A percentile compares a stretch with the other conserved stretches of the same genome.
These are phyloP conservation scores for Yamadazyma takamatsuzukensis DNA, from an alignment of 805 yeast genomes.

Conservation along the genomic window DNA sequence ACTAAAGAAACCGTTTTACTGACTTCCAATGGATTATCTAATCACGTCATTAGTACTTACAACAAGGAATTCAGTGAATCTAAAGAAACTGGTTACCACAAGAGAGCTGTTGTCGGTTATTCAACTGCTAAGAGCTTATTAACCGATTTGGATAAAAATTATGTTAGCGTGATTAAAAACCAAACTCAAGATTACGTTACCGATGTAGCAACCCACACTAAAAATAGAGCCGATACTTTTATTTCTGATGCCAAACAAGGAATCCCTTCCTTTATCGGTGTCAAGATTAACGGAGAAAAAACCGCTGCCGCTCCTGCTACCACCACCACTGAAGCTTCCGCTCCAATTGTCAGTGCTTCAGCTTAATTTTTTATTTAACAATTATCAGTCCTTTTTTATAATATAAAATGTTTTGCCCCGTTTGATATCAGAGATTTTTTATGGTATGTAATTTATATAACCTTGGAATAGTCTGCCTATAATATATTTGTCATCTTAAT, in stretches of 20 bases:
- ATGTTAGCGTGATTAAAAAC: constrained; percentile 35
- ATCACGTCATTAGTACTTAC: constrained; percentile 29
- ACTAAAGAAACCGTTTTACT: constrained; percentile 21
- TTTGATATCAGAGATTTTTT: too few species aligned
- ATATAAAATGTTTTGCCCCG: neutral
- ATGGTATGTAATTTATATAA: too few species aligned
- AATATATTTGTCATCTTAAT: neutral
- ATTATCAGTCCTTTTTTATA: neutral
- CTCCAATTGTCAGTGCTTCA: constrained; percentile 19
- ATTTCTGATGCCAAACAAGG: constrained; percentile 12
- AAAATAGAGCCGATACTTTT: constrained; percentile 27
- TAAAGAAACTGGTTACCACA: constrained; percentile 11
- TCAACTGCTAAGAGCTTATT: constrained; percentile 6
- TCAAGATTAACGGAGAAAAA: constrained; percentile 6
- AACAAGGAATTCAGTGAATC: constrained; percentile 25
- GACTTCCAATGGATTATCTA: constrained; percentile 14
- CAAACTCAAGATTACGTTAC: constrained; percentile 37
- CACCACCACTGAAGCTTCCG: constrained; percentile 9
- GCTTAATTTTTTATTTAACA: constrained; percentile 13
- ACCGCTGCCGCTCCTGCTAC: constrained; percentile 8
- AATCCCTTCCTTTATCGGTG: constrained; percentile 7
- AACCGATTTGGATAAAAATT: constrained; percentile 27
- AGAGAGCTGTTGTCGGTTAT: constrained; percentile 17
- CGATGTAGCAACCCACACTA: constrained; percentile 32
- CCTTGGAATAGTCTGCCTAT: neutral